Base-by-base conservation (phyloP, 768 basidiomycete genomes). In the Scleroderma citrinum region DNA sequence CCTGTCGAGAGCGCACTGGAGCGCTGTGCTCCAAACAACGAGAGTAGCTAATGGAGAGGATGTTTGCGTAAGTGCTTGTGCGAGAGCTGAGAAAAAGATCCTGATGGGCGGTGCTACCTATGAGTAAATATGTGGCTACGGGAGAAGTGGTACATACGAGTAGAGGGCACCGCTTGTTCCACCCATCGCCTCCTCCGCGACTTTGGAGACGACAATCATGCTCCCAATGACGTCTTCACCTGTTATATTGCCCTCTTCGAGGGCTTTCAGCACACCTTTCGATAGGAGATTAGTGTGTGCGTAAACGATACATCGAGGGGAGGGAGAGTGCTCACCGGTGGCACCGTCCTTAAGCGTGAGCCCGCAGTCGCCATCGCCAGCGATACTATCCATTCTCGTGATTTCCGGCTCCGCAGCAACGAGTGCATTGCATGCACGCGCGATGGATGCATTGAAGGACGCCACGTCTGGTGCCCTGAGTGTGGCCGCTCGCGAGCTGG, bases 161-260 rank as follows among this genome's bases (percentile, higher is more conserved):
- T 93, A 95, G 23, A 95, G 65, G 0, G 92, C 91, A 3, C 92
- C 92, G 55, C 85, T 88, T 6, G 92, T 94, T 30, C 92, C 92
- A 12, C 88, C 92, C 92, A 95, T 95, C 16, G 74, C 72, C 56
- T 88, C 83, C 64, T 92, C 89, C 2, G 85, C 83, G 8, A 85
- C 79, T 54, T 81, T 75, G 2, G 92, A 79, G 50, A 94, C 80
- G 3, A 73, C 71, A 38, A 87, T 77, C 51, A 89, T 71, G 46
- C 82, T 77, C 21, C 71, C 73, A 32, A 87, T 72, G 42, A 91
- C 73, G 56, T 92, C 80, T 11, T 71, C 62, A 6, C 87, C 87
- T 10, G 69, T 69, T 43, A 94, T 75, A 26, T 61, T 69, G 2
- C 80, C 81, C 21, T 75, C 67, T 5, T 72, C 58, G 16, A 92